Evolutionary conservation across 2,329 filamentous ascomycete species (phyloP), one percentile per base, ranked within the genome.

Genomic region (Phyllosticta ampelicida): DNA sequence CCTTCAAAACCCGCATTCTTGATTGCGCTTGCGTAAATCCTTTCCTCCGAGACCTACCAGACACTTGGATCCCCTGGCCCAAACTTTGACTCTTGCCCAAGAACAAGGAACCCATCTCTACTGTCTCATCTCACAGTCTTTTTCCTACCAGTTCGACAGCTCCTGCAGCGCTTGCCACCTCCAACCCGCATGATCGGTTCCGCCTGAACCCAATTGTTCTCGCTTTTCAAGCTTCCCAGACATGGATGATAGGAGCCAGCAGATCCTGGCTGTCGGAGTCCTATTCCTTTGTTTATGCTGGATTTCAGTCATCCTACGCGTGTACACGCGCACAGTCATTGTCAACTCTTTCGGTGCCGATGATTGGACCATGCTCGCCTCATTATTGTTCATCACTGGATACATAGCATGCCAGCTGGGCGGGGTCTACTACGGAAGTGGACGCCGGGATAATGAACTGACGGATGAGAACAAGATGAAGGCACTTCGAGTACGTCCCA

Each of bases 321-420:
- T 74, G 20, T 71, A 73, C 50, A 71, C 73, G 6, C 67, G 73
- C 49, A 65, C 66, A 2, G 60, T 64, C 13, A 62, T 75, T 65
- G 64, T 72, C 53, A 70, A 68, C n/a, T 66, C 64, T 1, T 74
- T 72, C 63, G 73, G 72, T 8, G 56, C 61, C 10, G 74, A 75
- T 62, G 75, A 77, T 63, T 72, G 66, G 62, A 69, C 65, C 4
- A 75, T 76, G 72, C 58, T 74, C 21, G 64, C 64, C 5, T 70
- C 73, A 5, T 62, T 71, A 68, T 44, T 69, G 0, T 61, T 73
- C 29, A 76, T 74, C 63, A 75, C 71, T 0, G 62, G 69, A 1
- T 77, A 75, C 30, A 61, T 77, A 1, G 63, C 65, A 6, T 72
- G 70, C 36, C 73, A 76, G 60, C 66, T 74, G 4, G 66, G 67